These are phyloP conservation scores for Elongisporangium anandrum DNA, from an alignment of 352 stramenopile species.

Conservation along the genomic window DNA sequence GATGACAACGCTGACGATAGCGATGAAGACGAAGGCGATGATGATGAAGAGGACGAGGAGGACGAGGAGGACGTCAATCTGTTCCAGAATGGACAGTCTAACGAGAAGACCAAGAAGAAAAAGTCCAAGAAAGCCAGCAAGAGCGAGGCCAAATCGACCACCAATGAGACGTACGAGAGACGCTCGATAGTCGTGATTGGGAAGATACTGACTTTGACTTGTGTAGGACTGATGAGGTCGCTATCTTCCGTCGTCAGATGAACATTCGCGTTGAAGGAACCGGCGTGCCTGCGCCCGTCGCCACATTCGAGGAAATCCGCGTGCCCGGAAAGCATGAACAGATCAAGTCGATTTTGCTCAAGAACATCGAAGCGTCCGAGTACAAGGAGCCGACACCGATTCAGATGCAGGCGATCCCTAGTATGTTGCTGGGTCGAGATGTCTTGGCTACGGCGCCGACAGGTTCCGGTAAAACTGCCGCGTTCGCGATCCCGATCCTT, in stretches of 20 bases:
- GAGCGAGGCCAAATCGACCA: slow-evolving; percentile 14
- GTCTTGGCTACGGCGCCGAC: slow-evolving; percentile 96
- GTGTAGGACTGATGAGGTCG: slow-evolving; percentile 38
- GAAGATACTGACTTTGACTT: no score
- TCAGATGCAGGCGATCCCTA: slow-evolving; percentile 97
- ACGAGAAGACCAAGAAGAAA: slow-evolving; percentile 15
- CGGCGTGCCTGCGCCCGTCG: slow-evolving; percentile 63
- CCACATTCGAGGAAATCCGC: slow-evolving; percentile 69
- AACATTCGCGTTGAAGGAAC: slow-evolving; percentile 73
- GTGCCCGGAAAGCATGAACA: slow-evolving; percentile 32
- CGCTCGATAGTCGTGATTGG: no score
- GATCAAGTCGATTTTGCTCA: slow-evolving; percentile 61
- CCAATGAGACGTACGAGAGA: slow-evolving; percentile 26
- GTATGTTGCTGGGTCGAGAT: slow-evolving; percentile 87
- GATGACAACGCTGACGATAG: slow-evolving; percentile 17
- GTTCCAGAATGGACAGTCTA: slow-evolving; percentile 36
- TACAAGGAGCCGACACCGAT: slow-evolving; percentile 99
- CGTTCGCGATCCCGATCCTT: slow-evolving; percentile 96
- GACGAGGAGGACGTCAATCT: slow-evolving; percentile 37
- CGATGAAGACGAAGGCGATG: slow-evolving; percentile 13
- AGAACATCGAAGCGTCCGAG: slow-evolving; percentile 83
- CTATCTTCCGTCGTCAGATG: slow-evolving; percentile 72
- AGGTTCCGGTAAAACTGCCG: slow-evolving; percentile 97
- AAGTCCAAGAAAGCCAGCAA: slow-evolving; percentile 21
- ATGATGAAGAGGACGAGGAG: slow-evolving; percentile 12